Base-by-base conservation (phyloP, 495 filamentous ascomycete genomes). In the Daldinia caldariorum region DNA sequence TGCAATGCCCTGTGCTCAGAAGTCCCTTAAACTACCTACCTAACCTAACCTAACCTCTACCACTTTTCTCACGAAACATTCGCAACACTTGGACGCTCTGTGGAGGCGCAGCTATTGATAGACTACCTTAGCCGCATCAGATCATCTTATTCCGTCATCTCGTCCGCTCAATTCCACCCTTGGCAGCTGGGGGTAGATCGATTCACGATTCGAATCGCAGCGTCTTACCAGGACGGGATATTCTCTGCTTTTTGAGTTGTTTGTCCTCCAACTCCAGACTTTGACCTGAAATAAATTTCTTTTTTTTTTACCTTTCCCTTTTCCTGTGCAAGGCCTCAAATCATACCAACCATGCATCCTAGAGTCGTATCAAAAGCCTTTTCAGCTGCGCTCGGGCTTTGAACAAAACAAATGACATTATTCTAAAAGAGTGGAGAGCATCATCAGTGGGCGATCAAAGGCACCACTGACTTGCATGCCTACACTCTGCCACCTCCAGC, bases 401-500 rank as follows among this genome's bases (percentile, higher is more conserved):
- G 32, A 29, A 58, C 20, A 32, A 55, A 51, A 29, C 63, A 29
- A 67, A 67, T 71, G 2, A 20, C 13, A 43, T 64, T 41, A 8
- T 56, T 7, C 54, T 35, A 55, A 55, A 71, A 35, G 41, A 62
- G 58, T 67, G 70, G 61, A 45, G 64, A 56, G 35, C 35, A 18
- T 35, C 38, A 32, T 34, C 22, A 55, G 45, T 61, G 34, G 56
- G 54, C 34, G 20, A 39, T 47, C 34, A 16, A 56, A 34, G 26
- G 41, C 31, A 29, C 43, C 57, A 12, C 63, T 53, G 60, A 72
- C 57, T 59, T 66, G 61, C 70, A 68, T 71, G 55, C 26, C 26
- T 20, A 58, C 51, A 66, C 68, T 63, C 57, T 70, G 18, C 51
- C 62, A 50, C 43, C 54, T 67, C 63, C 63, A 67, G 60, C 69